Evolutionary conservation across 164 flowering plant genomes (phyloP).

Genomic region (Akebia trifoliata): DNA sequence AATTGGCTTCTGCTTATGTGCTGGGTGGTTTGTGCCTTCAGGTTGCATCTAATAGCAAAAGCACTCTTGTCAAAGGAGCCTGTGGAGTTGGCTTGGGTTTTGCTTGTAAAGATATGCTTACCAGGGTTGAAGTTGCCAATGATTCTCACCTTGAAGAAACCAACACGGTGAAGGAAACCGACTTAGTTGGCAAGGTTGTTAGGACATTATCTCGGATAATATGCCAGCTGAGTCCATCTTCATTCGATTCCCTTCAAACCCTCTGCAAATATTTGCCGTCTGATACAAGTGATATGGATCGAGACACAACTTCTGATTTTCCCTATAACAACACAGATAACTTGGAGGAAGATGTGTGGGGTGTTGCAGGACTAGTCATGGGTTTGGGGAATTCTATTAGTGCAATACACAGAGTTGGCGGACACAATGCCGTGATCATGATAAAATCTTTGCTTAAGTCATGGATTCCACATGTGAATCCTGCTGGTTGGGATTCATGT

Average conservation of each 20-base stretch:
- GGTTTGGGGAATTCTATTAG: slow-evolving; percentile 66
- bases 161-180: slow-evolving; percentile 37
- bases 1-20: slow-evolving; percentile 4
- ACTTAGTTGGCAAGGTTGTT: slow-evolving; percentile 50
- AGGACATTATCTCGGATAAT: slow-evolving; percentile 41
- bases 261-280: slow-evolving; percentile 36
- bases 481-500: slow-evolving; percentile 16
- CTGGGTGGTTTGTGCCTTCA: slow-evolving; percentile 26
- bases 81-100: slow-evolving; percentile 90
- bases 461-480: slow-evolving; percentile 54
- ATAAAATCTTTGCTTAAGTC: slow-evolving; percentile 56
- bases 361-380: slow-evolving; percentile 73
- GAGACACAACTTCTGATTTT: slow-evolving; percentile 21
- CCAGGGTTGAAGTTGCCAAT: slow-evolving; percentile 35
- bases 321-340: slow-evolving; percentile 23
- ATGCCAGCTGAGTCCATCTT: slow-evolving; percentile 40
- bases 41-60: slow-evolving; percentile 71
- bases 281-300: slow-evolving; percentile 19
- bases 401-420: slow-evolving; percentile 68
- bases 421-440: slow-evolving; percentile 51
- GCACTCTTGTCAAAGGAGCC: slow-evolving; percentile 88
- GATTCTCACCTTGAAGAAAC: slow-evolving; percentile 29
- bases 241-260: slow-evolving; percentile 40
- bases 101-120: slow-evolving; percentile 66
- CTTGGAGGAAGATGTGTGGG: slow-evolving; percentile 84